A percentile compares a stretch with the other conserved stretches of the same genome.
Evolutionary conservation across 805 yeast species (phyloP).

Genomic region (Metschnikowia amazonensis): DNA sequence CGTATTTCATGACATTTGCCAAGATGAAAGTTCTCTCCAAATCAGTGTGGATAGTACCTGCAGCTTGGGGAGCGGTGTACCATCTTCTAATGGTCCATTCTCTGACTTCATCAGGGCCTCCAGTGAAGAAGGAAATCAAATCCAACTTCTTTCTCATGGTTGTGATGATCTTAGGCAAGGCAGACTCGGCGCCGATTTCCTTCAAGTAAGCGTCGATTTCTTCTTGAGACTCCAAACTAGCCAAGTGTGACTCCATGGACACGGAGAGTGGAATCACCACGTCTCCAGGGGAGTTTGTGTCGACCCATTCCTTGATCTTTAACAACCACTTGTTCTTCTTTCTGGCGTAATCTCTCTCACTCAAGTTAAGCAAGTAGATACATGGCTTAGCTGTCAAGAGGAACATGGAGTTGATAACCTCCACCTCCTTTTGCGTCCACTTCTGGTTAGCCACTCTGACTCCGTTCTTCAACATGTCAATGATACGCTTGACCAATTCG

Average conservation of each 20-base stretch:
- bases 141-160: constrained; percentile 66
- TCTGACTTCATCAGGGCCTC: constrained; percentile 79
- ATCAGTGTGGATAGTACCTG: constrained; percentile 86
- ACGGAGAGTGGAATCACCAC: constrained; percentile 91
- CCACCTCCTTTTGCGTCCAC: constrained; percentile 92
- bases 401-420: constrained; percentile 78
- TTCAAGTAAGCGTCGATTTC: constrained; percentile 57
- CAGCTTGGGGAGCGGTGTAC: constrained; percentile 81
- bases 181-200: constrained; percentile 64
- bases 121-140: constrained; percentile 80
- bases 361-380: constrained; percentile 85
- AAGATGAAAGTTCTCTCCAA: constrained; percentile 74
- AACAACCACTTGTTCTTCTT: constrained; percentile 83
- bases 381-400: constrained; percentile 94
- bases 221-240: constrained; percentile 65
- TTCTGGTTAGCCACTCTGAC: constrained; percentile 81
- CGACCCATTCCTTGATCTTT: constrained; percentile 87
- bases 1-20: constrained; percentile 69
- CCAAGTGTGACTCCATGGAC: constrained; percentile 67
- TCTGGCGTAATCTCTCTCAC: constrained; percentile 83
- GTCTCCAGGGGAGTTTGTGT: constrained; percentile 77
- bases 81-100: constrained; percentile 85
- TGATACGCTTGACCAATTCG: constrained; percentile 66
- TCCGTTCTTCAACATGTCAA: constrained; percentile 74
- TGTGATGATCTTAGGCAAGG: constrained; percentile 77